Percentiles rank a stretch among this genome's conserved stretches.
These are phyloP conservation scores for Pichia manshurica DNA, from an alignment of 805 yeast genomes.

Conservation along the genomic window DNA sequence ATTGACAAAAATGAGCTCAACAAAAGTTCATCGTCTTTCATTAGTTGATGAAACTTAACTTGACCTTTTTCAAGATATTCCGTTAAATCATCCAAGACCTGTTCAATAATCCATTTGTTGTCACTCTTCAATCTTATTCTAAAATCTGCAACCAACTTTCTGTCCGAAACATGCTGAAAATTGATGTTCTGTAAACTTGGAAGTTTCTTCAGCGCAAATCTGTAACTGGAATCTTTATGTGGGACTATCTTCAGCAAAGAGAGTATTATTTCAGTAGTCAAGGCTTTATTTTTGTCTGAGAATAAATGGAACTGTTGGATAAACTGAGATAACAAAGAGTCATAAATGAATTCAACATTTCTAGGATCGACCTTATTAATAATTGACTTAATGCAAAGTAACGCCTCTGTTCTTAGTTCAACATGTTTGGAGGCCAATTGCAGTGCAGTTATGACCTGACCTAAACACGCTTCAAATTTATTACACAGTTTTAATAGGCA, in stretches of 20 bases:
- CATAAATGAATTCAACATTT: slow-evolving; percentile 61
- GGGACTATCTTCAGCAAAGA: slow-evolving; percentile 7
- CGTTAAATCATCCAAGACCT: slow-evolving; percentile 60
- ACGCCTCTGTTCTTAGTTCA: slow-evolving; percentile 53
- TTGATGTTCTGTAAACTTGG: slow-evolving; percentile 5
- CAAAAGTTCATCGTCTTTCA: slow-evolving; percentile 31
- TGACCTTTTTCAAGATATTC: slow-evolving; percentile 49
- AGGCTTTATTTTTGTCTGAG: slow-evolving; percentile 39
- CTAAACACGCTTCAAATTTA: slow-evolving; percentile 49
- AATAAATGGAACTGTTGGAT: slow-evolving; percentile 61
- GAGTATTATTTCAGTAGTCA: slow-evolving; percentile 32
- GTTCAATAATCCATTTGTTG: slow-evolving; percentile 66
- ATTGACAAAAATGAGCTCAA: slow-evolving; percentile 32
- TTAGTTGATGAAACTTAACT: slow-evolving; percentile 40
- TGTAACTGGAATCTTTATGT: slow-evolving; percentile 11
- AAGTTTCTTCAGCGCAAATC: slow-evolving; percentile 6
- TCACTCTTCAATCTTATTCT: slow-evolving; percentile 53
- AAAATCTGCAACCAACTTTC: slow-evolving; percentile 35
- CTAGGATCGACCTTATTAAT: slow-evolving; percentile 50
- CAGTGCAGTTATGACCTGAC: slow-evolving; percentile 81
- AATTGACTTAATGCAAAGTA: slow-evolving; percentile 64
- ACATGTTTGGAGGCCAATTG: slow-evolving; percentile 69
- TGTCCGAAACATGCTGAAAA: slow-evolving; percentile 7
- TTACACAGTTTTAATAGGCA: slow-evolving; percentile 50
- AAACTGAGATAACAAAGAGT: slow-evolving; percentile 66